Conservation (phyloP, 352 stramenopile species). For the Phytophthora pluvialis region DNA sequence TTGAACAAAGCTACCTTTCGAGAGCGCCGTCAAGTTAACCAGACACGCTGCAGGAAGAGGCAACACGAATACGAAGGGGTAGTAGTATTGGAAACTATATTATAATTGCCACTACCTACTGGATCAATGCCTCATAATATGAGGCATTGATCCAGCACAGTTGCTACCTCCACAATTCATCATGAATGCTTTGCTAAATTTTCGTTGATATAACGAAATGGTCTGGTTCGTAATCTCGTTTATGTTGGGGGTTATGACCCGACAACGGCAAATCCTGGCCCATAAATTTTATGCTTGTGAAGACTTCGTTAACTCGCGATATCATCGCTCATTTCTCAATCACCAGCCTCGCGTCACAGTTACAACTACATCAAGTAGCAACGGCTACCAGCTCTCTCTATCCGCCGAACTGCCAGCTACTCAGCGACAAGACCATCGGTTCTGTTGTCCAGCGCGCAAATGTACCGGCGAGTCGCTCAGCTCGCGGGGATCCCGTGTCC, state of each 20-base stretch:
- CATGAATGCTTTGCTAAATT: too few relatives aligned
- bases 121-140: too few relatives aligned
- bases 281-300: background rate
- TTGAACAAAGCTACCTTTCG: too few relatives aligned
- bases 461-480: background rate
- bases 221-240: background rate
- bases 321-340: conserved; percentile 1
- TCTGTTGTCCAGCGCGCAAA: background rate
- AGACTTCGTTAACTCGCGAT: background rate
- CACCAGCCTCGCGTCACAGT: background rate
- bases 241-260: background rate
- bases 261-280: background rate
- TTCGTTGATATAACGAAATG: too few relatives aligned
- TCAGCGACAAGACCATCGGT: background rate
- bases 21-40: too few relatives aligned
- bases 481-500: background rate
- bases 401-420: background rate
- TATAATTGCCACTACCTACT: too few relatives aligned
- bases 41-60: too few relatives aligned
- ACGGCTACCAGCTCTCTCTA: background rate
- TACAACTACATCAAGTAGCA: background rate
- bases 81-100: too few relatives aligned
- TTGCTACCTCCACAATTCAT: too few relatives aligned
- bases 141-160: too few relatives aligned
- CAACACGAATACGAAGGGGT: too few relatives aligned